A percentile compares a stretch with the other conserved stretches of the same genome.
Conservation (phyloP, 495 filamentous ascomycete species). For the Trichoderma erinaceum region DNA sequence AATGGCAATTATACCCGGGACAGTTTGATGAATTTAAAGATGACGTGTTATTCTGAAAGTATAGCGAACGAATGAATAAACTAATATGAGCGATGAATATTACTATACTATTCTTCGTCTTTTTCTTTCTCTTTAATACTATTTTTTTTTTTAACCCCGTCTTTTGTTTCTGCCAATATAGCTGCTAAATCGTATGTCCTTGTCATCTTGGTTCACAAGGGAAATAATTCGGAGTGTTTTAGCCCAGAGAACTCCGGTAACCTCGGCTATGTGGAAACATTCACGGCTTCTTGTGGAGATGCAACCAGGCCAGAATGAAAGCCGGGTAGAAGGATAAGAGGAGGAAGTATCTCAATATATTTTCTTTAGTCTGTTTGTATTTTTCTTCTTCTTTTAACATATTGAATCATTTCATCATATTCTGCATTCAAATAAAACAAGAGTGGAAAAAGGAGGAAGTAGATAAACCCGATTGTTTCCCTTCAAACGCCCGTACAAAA, state of each 20-base stretch:
- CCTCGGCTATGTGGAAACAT: constrained; percentile 1
- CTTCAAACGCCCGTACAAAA: not conserved
- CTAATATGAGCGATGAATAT: no score
- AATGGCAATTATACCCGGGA: not conserved
- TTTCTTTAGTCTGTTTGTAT: not conserved
- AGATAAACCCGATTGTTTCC: not conserved
- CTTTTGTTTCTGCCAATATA: no score
- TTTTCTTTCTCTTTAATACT: no score
- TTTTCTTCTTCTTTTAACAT: not conserved
- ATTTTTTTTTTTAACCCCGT: no score
- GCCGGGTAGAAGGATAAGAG: not conserved
- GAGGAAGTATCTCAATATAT: not conserved
- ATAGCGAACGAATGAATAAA: no score
- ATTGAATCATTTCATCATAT: constrained; percentile 8
- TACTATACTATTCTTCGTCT: no score
- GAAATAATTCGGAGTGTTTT: no score
- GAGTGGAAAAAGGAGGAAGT: not conserved
- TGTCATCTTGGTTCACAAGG: no score
- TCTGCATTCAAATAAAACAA: not conserved
- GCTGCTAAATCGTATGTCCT: no score
- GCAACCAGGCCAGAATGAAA: not conserved
- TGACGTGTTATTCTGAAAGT: no score
- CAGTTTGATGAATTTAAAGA: no score
- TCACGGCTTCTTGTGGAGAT: not conserved
- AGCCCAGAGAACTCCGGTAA: not conserved